These are phyloP conservation scores for Talaromyces sp. DNA, from an alignment of 2,329 filamentous ascomycete genomes.

Conservation along the genomic window DNA sequence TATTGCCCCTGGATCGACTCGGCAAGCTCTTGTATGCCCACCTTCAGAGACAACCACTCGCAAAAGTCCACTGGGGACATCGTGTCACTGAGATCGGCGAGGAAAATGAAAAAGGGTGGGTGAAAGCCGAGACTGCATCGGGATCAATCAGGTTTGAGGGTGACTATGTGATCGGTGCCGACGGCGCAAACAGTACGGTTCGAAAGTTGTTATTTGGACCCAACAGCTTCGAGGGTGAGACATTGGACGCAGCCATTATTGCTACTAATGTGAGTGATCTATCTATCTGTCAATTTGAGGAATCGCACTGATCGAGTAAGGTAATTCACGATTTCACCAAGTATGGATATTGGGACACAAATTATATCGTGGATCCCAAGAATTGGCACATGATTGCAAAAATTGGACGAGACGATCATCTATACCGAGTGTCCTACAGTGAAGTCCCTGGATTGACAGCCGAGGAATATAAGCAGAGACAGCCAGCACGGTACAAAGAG, in stretches of 20 bases:
- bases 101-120: constrained; percentile 38
- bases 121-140: constrained; percentile 21
- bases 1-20: constrained; percentile 45
- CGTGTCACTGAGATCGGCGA: constrained; percentile 48
- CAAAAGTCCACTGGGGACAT: constrained; percentile 46
- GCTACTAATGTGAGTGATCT: constrained; percentile 51
- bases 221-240: constrained; percentile 53
- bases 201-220: constrained; percentile 46
- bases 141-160: constrained; percentile 38
- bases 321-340: constrained; percentile 60
- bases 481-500: constrained; percentile 48
- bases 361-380: constrained; percentile 59
- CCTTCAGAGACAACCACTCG: constrained; percentile 31
- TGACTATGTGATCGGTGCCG: constrained; percentile 57
- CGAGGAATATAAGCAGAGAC: constrained; percentile 48
- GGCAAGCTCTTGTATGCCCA: constrained; percentile 41
- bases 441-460: constrained; percentile 50
- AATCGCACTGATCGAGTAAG: constrained; percentile 32
- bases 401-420: constrained; percentile 53
- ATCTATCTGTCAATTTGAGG: constrained; percentile 27
- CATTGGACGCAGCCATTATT: constrained; percentile 58
- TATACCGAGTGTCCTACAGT: constrained; percentile 63
- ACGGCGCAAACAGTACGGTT: constrained; percentile 45
- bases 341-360: constrained; percentile 31
- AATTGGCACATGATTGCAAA: constrained; percentile 62